Evolutionary conservation across 2,329 filamentous ascomycete genomes (phyloP).

Genomic region (Endocalyx cinctus): DNA sequence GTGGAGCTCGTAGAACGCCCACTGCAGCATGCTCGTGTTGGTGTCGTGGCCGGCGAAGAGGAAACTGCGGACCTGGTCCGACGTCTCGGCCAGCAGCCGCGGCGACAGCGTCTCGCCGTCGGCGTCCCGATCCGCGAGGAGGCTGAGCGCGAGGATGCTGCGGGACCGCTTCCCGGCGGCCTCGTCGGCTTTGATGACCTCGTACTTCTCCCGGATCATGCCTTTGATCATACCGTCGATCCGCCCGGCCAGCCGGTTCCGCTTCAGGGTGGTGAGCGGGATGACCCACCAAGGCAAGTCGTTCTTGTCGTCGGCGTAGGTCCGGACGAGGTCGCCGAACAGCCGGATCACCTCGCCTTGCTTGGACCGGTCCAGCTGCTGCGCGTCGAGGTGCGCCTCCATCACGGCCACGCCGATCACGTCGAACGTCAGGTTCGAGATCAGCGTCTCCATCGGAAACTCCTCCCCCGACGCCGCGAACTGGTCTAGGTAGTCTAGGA

Average conservation of each 20-base stretch:
- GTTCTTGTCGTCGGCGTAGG: constrained; percentile 18
- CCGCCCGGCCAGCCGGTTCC: constrained; percentile 7
- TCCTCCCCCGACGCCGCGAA: constrained; percentile 20
- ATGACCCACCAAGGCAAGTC: constrained; percentile 16
- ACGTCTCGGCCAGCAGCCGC: constrained; percentile 24
- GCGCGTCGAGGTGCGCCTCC: constrained; percentile 30
- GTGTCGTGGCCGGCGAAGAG: constrained; percentile 39
- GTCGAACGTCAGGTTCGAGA: constrained; percentile 33
- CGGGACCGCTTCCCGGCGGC: constrained; percentile 15
- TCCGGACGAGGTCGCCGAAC: constrained; percentile 23
- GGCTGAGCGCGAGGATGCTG: constrained; percentile 30
- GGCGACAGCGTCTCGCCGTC: constrained; percentile 22
- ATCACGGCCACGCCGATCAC: constrained; percentile 32
- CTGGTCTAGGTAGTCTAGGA: constrained; percentile 26
- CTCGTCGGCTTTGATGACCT: constrained; percentile 12
- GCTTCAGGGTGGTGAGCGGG: constrained; percentile 7
- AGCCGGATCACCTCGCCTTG: constrained; percentile 25
- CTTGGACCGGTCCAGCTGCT: constrained; percentile 18
- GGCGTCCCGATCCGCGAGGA: too few species aligned
- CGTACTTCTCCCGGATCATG: constrained; percentile 22
- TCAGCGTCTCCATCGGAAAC: constrained; percentile 21
- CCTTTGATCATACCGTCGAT: constrained; percentile 19
- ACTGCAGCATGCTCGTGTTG: constrained; percentile 31
- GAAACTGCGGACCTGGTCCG: constrained; percentile 34
- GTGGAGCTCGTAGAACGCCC: constrained; percentile 33